Base-by-base conservation (phyloP, 2,329 filamentous ascomycete species). In the Thielaviopsis populi region DNA sequence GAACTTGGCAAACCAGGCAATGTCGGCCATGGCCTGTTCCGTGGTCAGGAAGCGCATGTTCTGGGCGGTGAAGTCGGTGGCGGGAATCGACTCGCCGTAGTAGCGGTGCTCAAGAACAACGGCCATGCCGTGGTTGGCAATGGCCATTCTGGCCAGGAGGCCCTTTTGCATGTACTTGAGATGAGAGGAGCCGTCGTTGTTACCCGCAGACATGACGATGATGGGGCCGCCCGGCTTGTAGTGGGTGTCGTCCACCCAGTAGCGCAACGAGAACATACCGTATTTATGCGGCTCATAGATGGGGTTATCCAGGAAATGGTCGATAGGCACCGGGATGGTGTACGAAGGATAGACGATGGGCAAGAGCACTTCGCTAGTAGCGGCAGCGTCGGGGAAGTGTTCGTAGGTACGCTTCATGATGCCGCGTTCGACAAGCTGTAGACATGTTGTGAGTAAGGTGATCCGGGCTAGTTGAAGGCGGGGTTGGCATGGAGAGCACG, bases 21-120 rank as follows among this genome's bases (percentile, higher is more conserved):
- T 83, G 71, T 95, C 90, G 7, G 89, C 89, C 46, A 95, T 72
- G 0, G 89, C 84, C 72, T 95, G 90, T 69, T 91, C 87, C 0
- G 89, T 94, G 0, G 88, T 86, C 70, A 95, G 76, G 76, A 94
- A 95, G 2, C 90, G 85, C 67, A 95, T 74, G 69, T 82, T 91
- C 70, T 87, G 75, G 0, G 83, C 85, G 68, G 74, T 78, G 50
- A 92, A 77, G 69, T 91, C 80, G 0, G 78, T 72, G 0, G 82
- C 81, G 0, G 89, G 89, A 63, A 86, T 84, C 71, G 87, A 91
- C 13, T 78, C 79, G 64, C 90, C 90, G 70, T 95, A 95, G 77
- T 95, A 95, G 37, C 90, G 83, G 70, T 95, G 90, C 75, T 95
- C 90, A 2, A 95, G 79, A 58, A 95, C 81, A 1, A 95, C 86